Evolutionary conservation across 2,329 filamentous ascomycete species (phyloP).

Genomic region (Phialemoniopsis sp.): DNA sequence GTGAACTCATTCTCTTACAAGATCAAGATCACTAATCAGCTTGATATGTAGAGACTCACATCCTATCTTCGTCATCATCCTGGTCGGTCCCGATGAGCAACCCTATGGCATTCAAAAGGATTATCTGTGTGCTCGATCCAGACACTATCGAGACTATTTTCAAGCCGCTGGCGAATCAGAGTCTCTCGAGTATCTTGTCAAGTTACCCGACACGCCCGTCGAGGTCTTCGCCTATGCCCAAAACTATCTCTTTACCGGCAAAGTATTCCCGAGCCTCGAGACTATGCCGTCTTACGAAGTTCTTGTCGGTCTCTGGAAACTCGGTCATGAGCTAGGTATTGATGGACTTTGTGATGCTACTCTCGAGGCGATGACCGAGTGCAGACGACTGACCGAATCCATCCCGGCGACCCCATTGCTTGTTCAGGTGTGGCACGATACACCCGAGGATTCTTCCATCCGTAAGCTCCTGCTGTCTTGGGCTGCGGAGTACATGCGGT

Average conservation of each 20-base stretch:
- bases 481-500: conserved; percentile 60
- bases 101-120: conserved; percentile 58
- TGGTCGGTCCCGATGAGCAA: conserved; percentile 46
- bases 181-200: conserved; percentile 44
- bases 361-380: conserved; percentile 54
- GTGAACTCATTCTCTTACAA: conserved; percentile 1
- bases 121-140: conserved; percentile 49
- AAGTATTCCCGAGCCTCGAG: conserved; percentile 35
- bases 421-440: conserved; percentile 59
- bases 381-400: conserved; percentile 43
- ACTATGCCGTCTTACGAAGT: conserved; percentile 47
- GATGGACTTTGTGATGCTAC: conserved; percentile 51
- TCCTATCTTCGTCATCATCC: conserved; percentile 48
- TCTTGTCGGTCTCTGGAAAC: conserved; percentile 52
- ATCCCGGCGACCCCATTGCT: conserved; percentile 57
- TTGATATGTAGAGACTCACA: conserved; percentile 41
- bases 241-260: conserved; percentile 48
- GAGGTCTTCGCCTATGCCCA: conserved; percentile 53
- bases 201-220: conserved; percentile 39
- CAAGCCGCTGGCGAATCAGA: conserved; percentile 23
- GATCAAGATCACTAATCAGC: not conserved
- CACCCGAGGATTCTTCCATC: conserved; percentile 55
- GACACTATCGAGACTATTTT: conserved; percentile 43
- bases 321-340: conserved; percentile 47
- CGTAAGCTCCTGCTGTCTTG: conserved; percentile 54